A percentile compares a stretch with the other conserved stretches of the same genome.
These are phyloP conservation scores for Akebia trifoliata DNA, from an alignment of 164 flowering plant species.

Conservation along the genomic window DNA sequence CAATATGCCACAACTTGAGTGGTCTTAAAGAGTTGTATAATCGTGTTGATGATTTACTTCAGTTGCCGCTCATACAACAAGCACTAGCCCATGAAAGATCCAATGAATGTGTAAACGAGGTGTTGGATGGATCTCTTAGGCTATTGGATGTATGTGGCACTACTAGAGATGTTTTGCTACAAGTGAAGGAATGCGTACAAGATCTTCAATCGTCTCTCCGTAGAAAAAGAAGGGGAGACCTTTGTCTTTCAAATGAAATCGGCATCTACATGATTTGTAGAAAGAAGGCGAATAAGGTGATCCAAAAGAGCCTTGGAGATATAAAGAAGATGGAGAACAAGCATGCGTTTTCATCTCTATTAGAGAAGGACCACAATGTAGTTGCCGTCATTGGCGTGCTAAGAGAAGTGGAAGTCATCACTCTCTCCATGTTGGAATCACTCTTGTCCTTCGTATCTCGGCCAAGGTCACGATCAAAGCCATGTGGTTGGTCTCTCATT, in stretches of 20 bases:
- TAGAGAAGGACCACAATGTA: background rate
- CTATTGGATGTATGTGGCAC: constrained; percentile 9
- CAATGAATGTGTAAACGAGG: background rate
- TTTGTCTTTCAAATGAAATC: background rate
- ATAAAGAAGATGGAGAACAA: constrained; percentile 3
- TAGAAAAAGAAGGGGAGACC: constrained; percentile 3
- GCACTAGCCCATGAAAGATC: background rate
- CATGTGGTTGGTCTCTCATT: constrained; percentile 11
- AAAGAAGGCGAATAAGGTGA: constrained; percentile 7
- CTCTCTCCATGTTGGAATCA: constrained; percentile 1
- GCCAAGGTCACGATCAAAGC: background rate
- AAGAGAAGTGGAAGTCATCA: constrained; percentile 7
- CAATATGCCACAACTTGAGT: background rate
- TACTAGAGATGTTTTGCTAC: constrained; percentile 14
- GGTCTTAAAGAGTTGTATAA: constrained; percentile 7
- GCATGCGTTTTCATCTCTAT: no score
- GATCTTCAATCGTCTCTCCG: constrained; percentile 12
- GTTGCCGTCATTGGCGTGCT: background rate
- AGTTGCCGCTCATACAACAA: constrained; percentile 9
- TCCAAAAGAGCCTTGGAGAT: constrained; percentile 7
- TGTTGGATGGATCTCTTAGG: constrained; percentile 12
- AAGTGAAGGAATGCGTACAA: constrained; percentile 7
- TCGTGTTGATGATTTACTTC: constrained; percentile 6
- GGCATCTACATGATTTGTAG: background rate
- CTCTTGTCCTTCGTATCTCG: constrained; percentile 1